Conservation (phyloP, 352 stramenopile genomes). For the Pythium pyrilobum region DNA sequence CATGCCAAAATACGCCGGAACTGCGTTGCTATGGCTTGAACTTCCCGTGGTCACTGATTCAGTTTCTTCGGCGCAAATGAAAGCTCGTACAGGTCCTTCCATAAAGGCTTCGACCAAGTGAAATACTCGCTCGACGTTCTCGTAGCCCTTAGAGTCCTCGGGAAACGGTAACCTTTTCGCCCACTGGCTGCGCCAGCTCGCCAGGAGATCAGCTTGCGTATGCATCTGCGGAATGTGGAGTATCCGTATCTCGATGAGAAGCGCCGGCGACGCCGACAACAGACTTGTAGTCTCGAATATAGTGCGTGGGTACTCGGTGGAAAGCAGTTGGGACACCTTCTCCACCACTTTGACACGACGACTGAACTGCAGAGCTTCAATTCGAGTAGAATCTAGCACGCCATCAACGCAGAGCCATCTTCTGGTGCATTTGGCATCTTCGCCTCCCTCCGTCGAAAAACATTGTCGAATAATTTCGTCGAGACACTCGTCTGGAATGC, state of each 20-base stretch:
- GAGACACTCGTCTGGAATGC: neutral
- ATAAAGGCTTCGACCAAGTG: constrained; percentile 8
- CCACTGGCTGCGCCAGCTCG: constrained; percentile 7
- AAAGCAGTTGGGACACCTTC: neutral
- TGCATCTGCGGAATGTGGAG: constrained; percentile 3
- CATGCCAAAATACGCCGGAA: constrained; percentile 21
- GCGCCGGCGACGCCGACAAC: neutral
- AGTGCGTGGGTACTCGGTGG: neutral
- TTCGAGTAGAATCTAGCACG: neutral
- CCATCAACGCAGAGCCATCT: constrained; percentile 15
- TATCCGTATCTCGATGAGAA: neutral
- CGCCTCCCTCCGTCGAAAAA: neutral
- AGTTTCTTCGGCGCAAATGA: constrained; percentile 12
- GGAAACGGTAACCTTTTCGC: constrained; percentile 12
- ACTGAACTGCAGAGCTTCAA: neutral
- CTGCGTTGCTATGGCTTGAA: neutral
- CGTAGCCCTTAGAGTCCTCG: constrained; percentile 9
- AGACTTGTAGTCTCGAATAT: constrained; percentile 16
- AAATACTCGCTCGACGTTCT: constrained; percentile 12
- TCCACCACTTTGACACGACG: too few relatives aligned
- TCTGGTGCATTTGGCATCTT: too few relatives aligned
- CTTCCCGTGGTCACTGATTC: neutral
- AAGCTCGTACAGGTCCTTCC: neutral
- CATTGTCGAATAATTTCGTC: neutral
- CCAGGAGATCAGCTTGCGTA: neutral